Base-by-base conservation (phyloP, 805 yeast genomes). In the Lipomyces kockii region DNA sequence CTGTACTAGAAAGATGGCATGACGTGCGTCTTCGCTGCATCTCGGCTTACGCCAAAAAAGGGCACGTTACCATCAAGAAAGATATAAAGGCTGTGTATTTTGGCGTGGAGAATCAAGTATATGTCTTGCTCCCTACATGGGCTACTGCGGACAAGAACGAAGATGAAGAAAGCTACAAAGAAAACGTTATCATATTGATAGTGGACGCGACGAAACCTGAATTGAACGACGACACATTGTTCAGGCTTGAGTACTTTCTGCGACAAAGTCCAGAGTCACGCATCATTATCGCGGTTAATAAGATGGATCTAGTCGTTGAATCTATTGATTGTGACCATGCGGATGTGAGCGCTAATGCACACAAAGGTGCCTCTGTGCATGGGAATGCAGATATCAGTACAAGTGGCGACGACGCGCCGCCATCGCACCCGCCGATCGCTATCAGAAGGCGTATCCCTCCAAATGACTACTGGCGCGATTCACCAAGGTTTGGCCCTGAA, bases 221-320 rank as follows among this genome's bases (percentile, higher is more conserved):
- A 6, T 32, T n/a, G 29, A 7, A 6, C 37, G 22, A 11, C 17
- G 51, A 11, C 22, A 20, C 32, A 7, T 17, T 29, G 20, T 34
- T n/a, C 58, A 29, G 22, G 9, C 12, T 60, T 51, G 11, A 43
- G 61, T 29, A 32, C 32, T 22, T 46, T 63, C 58, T 51, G 32
- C 49, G 57, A 34, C 2, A 56, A 49, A 60, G 56, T 9, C 56
- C 64, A 34, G 60, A 29, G 32, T 39, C 60, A 4, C 60, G 59
- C n/a, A 25, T 55, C 60, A 61, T 61, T 29, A 29, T 61, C 39
- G 64, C 59, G 22, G 25, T 61, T 25, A 55, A 61, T 39, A 61
- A 61, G 49, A 43, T 43, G 49, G 49, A 43, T 43, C 11, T 43
- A 17, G 49, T 43, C 22, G 49, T 37, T 12, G 43, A 37, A 37